phyloP scores from a whole-genome alignment of 306 rosid genomes.

The Alnus rubra region DNA sequence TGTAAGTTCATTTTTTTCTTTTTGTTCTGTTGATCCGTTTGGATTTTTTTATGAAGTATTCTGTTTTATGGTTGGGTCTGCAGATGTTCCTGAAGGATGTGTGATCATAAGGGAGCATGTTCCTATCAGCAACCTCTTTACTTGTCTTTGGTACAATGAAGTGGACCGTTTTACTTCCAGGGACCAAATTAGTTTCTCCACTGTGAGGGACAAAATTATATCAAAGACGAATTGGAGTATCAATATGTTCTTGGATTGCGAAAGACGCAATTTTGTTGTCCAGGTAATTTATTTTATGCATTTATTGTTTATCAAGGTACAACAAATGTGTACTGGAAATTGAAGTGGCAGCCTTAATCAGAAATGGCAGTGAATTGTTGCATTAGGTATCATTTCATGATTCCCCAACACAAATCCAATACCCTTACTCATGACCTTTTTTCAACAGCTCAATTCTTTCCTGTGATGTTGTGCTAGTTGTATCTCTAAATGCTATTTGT shows the following conservation, averaged over 20 bases:
- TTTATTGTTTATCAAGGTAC: neutral
- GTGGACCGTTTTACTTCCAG: constrained; percentile 97
- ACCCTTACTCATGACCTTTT: neutral
- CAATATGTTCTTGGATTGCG: constrained; percentile 89
- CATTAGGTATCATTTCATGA: neutral
- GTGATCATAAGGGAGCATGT: constrained; percentile 84
- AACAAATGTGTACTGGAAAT: neutral
- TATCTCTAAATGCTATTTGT: constrained; percentile 1
- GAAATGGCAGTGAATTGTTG: neutral
- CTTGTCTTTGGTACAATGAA: constrained; percentile 98
- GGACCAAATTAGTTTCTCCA: constrained; percentile 89
- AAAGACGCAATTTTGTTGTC: constrained; percentile 83
- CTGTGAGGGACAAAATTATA: constrained; percentile 67
- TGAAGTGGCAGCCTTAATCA: neutral
- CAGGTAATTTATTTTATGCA: constrained; percentile 54
- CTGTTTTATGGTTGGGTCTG: constrained; percentile 36
- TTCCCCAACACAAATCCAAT: neutral
- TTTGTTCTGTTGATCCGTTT: constrained; percentile 16
- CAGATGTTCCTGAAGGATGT: constrained; percentile 99
- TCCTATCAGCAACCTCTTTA: constrained; percentile 85
- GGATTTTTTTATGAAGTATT: constrained; percentile 14
- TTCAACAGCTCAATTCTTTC: neutral
- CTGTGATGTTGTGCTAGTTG: neutral
- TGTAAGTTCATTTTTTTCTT: constrained; percentile 20
- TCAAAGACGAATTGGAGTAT: constrained; percentile 65